Conservation (phyloP, 2,329 filamentous ascomycete species). For the Aspergillus niger region DNA sequence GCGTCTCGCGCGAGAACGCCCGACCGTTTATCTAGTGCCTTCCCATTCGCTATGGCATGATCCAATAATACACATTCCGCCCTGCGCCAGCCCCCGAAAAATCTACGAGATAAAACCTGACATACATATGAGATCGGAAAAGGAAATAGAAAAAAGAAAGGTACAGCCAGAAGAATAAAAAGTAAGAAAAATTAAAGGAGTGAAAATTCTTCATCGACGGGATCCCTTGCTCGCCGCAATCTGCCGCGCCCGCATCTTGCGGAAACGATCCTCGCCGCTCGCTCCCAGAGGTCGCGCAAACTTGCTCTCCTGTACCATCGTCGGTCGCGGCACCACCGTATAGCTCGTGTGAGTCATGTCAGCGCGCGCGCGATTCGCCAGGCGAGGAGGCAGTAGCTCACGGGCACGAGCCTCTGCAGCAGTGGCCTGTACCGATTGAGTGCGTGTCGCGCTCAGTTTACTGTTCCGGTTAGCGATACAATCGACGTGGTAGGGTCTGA, state of each 20-base stretch:
- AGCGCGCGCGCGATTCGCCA: slow-evolving; percentile 60
- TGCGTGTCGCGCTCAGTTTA: slow-evolving; percentile 37
- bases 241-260: slow-evolving; percentile 52
- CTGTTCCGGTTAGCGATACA: slow-evolving; percentile 24
- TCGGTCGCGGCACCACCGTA: slow-evolving; percentile 64
- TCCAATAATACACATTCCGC: slow-evolving; percentile 1
- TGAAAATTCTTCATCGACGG: slow-evolving; percentile 32
- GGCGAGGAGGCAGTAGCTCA: slow-evolving; percentile 54
- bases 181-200: background rate
- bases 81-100: background rate
- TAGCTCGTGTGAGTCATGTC: slow-evolving; percentile 63
- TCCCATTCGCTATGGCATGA: slow-evolving; percentile 5
- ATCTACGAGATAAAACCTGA: background rate
- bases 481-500: background rate
- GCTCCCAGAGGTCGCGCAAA: slow-evolving; percentile 50
- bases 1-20: slow-evolving; percentile 3
- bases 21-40: background rate
- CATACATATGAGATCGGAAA: slow-evolving; percentile 1
- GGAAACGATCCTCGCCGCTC: slow-evolving; percentile 52
- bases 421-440: slow-evolving; percentile 39
- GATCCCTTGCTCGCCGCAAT: slow-evolving; percentile 44
- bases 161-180: slow-evolving; percentile 11
- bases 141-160: background rate
- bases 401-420: slow-evolving; percentile 55
- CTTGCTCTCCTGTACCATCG: slow-evolving; percentile 47